A percentile compares a stretch with the other conserved stretches of the same genome.
These are phyloP conservation scores for Xylaria sp. DNA, from an alignment of 2,329 filamentous ascomycete genomes.

Conservation along the genomic window DNA sequence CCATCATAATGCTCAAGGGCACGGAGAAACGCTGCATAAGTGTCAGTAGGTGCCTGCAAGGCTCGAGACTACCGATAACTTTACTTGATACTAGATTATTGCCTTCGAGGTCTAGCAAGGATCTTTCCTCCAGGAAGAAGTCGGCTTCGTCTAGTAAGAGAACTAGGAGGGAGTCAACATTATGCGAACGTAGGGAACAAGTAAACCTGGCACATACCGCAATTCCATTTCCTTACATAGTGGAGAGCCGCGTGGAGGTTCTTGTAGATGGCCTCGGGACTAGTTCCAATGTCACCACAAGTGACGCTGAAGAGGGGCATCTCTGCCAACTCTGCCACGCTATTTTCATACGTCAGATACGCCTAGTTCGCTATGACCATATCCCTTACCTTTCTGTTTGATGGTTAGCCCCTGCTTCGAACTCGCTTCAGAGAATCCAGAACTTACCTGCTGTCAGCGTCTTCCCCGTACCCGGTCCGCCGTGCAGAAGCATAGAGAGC, in stretches of 20 bases:
- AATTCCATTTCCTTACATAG: slow-evolving; percentile 22
- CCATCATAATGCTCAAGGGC: slow-evolving; percentile 31
- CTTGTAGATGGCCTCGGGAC: slow-evolving; percentile 16
- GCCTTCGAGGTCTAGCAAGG: slow-evolving; percentile 11
- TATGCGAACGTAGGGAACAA: neutral
- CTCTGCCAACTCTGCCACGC: slow-evolving; percentile 27
- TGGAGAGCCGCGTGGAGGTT: slow-evolving; percentile 20
- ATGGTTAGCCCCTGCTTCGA: neutral
- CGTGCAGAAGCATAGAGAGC: slow-evolving; percentile 20
- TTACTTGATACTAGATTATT: slow-evolving; percentile 20
- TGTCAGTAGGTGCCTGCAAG: neutral
- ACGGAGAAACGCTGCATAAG: slow-evolving; percentile 25
- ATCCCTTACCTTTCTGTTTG: neutral
- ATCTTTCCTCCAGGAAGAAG: slow-evolving; percentile 21
- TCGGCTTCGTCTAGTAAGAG: slow-evolving; percentile 27
- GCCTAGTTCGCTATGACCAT: neutral
- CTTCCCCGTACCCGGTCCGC: slow-evolving; percentile 24
- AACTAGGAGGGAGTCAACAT: neutral
- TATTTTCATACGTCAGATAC: slow-evolving; percentile 2
- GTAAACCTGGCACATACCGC: slow-evolving; percentile 5
- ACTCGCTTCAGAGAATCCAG: neutral
- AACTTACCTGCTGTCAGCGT: slow-evolving; percentile 19
- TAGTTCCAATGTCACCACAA: slow-evolving; percentile 26
- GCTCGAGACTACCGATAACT: neutral
- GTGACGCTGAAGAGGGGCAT: slow-evolving; percentile 23